phyloP scores from a whole-genome alignment of 2,329 filamentous ascomycete genomes.

The Microcyclospora pomicola region DNA sequence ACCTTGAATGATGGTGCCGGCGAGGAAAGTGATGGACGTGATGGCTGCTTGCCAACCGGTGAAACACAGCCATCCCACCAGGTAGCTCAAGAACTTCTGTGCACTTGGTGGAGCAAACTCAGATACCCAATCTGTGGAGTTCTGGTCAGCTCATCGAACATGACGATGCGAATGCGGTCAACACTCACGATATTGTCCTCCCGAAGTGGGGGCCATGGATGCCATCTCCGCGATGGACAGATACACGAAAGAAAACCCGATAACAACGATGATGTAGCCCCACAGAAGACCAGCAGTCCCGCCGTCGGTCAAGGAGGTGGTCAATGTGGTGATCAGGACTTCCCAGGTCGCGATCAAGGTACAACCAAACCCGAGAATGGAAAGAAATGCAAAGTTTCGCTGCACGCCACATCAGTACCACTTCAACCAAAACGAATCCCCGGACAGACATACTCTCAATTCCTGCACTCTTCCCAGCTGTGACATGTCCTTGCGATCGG shows the following conservation, averaged over 20 bases:
- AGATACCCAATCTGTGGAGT: slow-evolving; percentile 17
- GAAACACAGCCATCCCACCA: slow-evolving; percentile 14
- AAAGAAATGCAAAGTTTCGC: slow-evolving; percentile 16
- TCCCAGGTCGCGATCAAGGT: slow-evolving; percentile 17
- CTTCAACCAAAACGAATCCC: background rate
- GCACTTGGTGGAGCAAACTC: slow-evolving; percentile 26
- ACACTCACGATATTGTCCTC: slow-evolving; percentile 6
- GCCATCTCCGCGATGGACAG: slow-evolving; percentile 22
- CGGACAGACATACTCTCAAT: slow-evolving; percentile 2
- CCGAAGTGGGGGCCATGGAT: slow-evolving; percentile 24
- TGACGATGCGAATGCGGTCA: background rate
- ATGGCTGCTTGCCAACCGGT: slow-evolving; percentile 10
- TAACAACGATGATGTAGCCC: slow-evolving; percentile 20
- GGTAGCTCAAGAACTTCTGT: slow-evolving; percentile 29
- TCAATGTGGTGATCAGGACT: slow-evolving; percentile 3
- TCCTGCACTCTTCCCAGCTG: slow-evolving; percentile 7
- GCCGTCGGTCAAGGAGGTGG: slow-evolving; percentile 6
- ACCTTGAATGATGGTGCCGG: slow-evolving; percentile 9
- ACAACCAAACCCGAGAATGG: slow-evolving; percentile 14
- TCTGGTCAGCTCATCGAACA: background rate
- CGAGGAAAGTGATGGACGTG: slow-evolving; percentile 6
- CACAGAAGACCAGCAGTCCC: slow-evolving; percentile 23
- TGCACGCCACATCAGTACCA: slow-evolving; percentile 1
- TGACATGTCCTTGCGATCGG: slow-evolving; percentile 5
- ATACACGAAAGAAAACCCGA: slow-evolving; percentile 23